A percentile compares a stretch with the other conserved stretches of the same genome.
Evolutionary conservation across 345 rosid species (phyloP).

Genomic region (Arabis alpina): DNA sequence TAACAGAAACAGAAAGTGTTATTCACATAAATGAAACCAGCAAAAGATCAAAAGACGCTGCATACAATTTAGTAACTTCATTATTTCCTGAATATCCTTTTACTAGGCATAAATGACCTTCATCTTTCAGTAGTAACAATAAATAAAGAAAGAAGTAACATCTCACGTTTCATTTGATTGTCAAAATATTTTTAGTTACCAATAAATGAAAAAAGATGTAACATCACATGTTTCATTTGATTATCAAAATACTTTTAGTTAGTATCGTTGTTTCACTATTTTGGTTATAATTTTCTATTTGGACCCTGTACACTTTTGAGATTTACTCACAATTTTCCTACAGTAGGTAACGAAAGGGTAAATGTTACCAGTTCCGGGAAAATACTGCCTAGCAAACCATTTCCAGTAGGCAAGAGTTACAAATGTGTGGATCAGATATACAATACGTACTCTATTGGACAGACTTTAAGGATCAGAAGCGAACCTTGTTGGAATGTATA

Average conservation of each 20-base stretch:
- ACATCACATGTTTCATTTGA: too few species aligned
- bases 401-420: slow-evolving; percentile 13
- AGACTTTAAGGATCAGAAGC: slow-evolving; percentile 31
- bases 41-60: slow-evolving; percentile 8
- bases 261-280: slow-evolving; percentile 5
- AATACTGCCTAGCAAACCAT: slow-evolving; percentile 18
- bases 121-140: slow-evolving; percentile 18
- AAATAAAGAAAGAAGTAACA: neutral
- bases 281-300: neutral
- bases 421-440: slow-evolving; percentile 27
- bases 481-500: slow-evolving; percentile 85
- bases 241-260: neutral
- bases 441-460: slow-evolving; percentile 5
- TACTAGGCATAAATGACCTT: slow-evolving; percentile 2
- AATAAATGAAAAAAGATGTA: too few species aligned
- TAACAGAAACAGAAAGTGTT: slow-evolving; percentile 37
- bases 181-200: neutral
- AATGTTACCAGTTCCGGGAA: slow-evolving; percentile 14
- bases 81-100: neutral
- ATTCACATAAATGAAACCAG: slow-evolving; percentile 33
- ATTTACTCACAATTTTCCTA: slow-evolving; percentile 1
- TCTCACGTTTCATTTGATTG: slow-evolving; percentile 8
- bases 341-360: neutral
- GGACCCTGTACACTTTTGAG: neutral
- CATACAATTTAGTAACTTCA: too few species aligned